Conservation (phyloP, 768 basidiomycete genomes). For the Trametes maxima region DNA sequence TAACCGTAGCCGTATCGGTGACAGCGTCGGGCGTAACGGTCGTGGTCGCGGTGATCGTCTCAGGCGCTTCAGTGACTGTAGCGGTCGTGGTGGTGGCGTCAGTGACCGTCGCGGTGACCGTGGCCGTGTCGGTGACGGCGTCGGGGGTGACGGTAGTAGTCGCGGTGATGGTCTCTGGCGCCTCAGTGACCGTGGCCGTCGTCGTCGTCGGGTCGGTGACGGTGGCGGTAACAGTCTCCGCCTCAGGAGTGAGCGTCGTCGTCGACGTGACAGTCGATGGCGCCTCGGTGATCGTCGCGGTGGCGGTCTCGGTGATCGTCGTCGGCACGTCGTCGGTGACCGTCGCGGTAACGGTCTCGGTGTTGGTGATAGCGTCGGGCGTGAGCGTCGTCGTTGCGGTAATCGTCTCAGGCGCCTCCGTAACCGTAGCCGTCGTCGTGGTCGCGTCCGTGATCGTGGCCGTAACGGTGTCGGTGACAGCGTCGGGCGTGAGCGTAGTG, state of each 20-base stretch:
- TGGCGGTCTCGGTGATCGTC: too few species aligned
- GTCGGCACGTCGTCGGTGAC: neutral
- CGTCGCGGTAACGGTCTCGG: neutral
- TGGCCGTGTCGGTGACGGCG: too few species aligned
- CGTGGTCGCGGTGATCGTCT: too few species aligned
- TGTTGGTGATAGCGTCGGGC: neutral
- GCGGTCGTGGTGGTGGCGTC: neutral
- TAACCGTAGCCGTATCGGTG: neutral
- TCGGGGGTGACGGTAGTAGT: too few species aligned
- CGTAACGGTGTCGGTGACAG: neutral
- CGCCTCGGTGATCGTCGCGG: too few species aligned
- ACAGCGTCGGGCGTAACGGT: too few species aligned
- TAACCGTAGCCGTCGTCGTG: neutral
- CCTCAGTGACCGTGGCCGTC: too few species aligned
- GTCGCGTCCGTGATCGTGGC: neutral
- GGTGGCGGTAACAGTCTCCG: too few species aligned
- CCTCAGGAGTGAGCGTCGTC: neutral
- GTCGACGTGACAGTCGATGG: neutral
- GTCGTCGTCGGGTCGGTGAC: too few species aligned
- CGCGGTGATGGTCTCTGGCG: too few species aligned
- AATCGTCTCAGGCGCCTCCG: too few species aligned
- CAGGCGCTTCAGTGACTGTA: too few species aligned
- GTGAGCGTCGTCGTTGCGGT: neutral
- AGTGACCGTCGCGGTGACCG: neutral
- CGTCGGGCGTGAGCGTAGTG: neutral